phyloP scores from a whole-genome alignment of 805 yeast genomes.

The Kuraishia cidri region DNA sequence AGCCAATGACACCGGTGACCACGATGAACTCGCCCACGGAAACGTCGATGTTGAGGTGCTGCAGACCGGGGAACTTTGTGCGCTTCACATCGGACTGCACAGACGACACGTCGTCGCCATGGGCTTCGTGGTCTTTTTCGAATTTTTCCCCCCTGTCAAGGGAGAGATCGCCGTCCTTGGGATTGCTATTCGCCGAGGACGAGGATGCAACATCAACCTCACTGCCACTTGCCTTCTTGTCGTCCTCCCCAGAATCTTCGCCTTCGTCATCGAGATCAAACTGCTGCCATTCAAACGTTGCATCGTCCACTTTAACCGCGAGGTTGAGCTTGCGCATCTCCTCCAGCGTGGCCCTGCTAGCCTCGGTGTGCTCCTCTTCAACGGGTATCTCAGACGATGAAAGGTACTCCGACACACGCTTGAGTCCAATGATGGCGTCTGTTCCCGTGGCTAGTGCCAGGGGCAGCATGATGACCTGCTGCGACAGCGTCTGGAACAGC shows the following conservation, averaged over 20 bases:
- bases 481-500: conserved; percentile 51
- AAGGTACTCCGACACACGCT: no score
- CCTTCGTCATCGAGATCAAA: conserved; percentile 27
- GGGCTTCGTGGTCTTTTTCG: not conserved
- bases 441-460: conserved; percentile 58
- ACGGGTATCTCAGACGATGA: no score
- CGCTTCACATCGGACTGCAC: not conserved
- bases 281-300: conserved; percentile 60
- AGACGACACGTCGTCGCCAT: not conserved
- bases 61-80: conserved; percentile 29
- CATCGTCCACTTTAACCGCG: conserved; percentile 37
- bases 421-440: conserved; percentile 46
- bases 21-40: conserved; percentile 63
- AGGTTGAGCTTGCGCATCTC: no score
- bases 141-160: no score
- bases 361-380: not conserved
- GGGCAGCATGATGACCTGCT: conserved; percentile 62
- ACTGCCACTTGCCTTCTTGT: no score
- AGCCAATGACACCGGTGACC: conserved; percentile 72
- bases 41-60: conserved; percentile 41
- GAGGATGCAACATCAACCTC: no score
- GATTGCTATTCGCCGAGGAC: no score
- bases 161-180: no score
- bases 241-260: conserved; percentile 5
- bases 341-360: not conserved